A percentile compares a stretch with the other conserved stretches of the same genome.
These are phyloP conservation scores for Solanum sejunctum DNA, from an alignment of 257 asterid species.

Conservation along the genomic window DNA sequence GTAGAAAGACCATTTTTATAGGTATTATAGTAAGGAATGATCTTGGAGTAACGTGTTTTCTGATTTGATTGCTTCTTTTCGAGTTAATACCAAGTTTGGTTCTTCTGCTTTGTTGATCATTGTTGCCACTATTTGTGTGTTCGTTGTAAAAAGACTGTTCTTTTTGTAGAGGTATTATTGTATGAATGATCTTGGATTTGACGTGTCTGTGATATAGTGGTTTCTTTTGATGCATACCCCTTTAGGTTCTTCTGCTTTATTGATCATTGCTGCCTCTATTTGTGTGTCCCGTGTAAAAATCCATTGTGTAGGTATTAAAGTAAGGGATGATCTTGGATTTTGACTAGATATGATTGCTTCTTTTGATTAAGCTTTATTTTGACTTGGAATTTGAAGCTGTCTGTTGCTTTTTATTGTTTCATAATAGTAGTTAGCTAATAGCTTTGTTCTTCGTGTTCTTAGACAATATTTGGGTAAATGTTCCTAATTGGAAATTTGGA, in stretches of 20 bases:
- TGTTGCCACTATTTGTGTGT: not conserved
- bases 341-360: not conserved
- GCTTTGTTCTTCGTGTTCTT: not conserved
- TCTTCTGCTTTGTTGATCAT: not conserved
- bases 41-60: not conserved
- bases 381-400: not conserved
- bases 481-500: not conserved
- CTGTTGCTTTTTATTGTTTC: not conserved
- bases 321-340: not conserved
- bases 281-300: not conserved
- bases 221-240: not conserved
- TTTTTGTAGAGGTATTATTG: not conserved
- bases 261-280: not conserved
- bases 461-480: not conserved
- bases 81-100: not conserved
- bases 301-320: not conserved
- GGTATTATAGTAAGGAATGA: not conserved
- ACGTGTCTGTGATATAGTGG: not conserved
- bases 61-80: not conserved
- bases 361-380: not conserved
- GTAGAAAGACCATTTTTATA: not conserved
- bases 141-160: not conserved
- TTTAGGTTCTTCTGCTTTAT: not conserved
- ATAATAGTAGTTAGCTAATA: not conserved
- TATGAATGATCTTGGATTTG: not conserved